A percentile compares a stretch with the other conserved stretches of the same genome.
These are phyloP conservation scores for Verbena officinalis DNA, from an alignment of 257 asterid genomes.

Conservation along the genomic window DNA sequence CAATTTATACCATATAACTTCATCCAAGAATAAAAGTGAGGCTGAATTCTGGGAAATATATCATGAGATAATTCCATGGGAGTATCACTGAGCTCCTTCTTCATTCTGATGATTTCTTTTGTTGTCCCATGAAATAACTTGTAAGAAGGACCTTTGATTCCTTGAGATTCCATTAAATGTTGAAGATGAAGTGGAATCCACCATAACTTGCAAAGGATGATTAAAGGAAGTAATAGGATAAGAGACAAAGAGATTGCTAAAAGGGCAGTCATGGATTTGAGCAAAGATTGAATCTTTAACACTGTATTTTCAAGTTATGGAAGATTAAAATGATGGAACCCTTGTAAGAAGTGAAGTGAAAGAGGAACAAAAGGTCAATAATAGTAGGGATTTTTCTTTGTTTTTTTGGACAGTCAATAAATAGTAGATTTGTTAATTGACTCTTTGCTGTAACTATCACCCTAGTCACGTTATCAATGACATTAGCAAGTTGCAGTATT, in stretches of 20 bases:
- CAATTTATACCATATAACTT: slow-evolving; percentile 44
- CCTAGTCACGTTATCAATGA: too few species aligned
- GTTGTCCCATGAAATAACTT: slow-evolving; percentile 53
- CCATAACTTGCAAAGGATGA: slow-evolving; percentile 43
- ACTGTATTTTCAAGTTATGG: neutral
- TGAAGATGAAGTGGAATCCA: slow-evolving; percentile 48
- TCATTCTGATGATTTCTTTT: slow-evolving; percentile 48
- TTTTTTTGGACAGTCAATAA: too few species aligned
- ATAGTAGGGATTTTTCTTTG: too few species aligned
- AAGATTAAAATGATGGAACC: neutral
- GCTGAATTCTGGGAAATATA: slow-evolving; percentile 48
- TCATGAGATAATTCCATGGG: slow-evolving; percentile 65
- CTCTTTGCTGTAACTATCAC: too few species aligned
- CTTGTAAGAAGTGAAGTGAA: too few species aligned
- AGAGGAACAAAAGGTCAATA: too few species aligned
- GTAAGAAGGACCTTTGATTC: slow-evolving; percentile 56
- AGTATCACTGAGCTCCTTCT: slow-evolving; percentile 33
- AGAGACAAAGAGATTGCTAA: slow-evolving; percentile 13
- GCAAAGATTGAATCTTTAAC: slow-evolving; percentile 1
- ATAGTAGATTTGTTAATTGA: too few species aligned
- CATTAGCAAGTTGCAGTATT: too few species aligned
- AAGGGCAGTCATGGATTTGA: neutral
- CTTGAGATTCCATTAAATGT: slow-evolving; percentile 45
- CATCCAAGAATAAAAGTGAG: slow-evolving; percentile 54
- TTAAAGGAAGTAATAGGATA: slow-evolving; percentile 29